Percentiles rank a stretch among this genome's conserved stretches.
Evolutionary conservation across 768 basidiomycete species (phyloP).

Genomic region (Lactarius indigo): DNA sequence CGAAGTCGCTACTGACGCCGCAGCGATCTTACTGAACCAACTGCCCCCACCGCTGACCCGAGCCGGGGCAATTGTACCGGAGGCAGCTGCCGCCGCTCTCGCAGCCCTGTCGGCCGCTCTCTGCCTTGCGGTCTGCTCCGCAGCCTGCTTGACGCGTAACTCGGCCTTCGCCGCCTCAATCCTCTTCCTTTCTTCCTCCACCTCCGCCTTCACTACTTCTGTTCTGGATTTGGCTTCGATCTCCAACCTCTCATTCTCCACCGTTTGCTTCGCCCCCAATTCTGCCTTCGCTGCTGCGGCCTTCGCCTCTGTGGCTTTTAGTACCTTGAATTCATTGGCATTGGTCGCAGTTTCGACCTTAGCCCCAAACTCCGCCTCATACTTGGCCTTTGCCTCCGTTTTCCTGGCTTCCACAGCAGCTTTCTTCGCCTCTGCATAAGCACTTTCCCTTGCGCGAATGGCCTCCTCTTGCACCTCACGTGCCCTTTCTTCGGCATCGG

Average conservation of each 20-base stretch:
- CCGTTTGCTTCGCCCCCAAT: not conserved
- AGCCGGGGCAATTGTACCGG: conserved; percentile 4
- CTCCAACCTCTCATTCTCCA: not conserved
- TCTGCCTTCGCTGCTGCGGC: not conserved
- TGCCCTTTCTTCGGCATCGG: too few species aligned
- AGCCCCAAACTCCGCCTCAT: not conserved
- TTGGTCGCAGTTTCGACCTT: not conserved
- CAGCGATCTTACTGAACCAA: not conserved
- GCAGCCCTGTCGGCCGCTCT: conserved; percentile 6
- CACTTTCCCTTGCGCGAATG: too few species aligned
- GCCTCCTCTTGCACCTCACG: too few species aligned
- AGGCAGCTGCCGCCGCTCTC: not conserved
- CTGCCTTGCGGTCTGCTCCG: not conserved
- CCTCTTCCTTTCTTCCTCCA: not conserved
- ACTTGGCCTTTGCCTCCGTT: not conserved
- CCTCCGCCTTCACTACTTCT: not conserved
- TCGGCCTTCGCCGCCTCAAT: not conserved
- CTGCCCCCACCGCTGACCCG: not conserved
- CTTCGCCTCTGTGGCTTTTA: not conserved
- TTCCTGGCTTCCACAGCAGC: not conserved
- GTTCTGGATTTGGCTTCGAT: not conserved
- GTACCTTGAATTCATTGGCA: not conserved
- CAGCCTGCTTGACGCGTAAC: not conserved
- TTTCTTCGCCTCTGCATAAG: too few species aligned
- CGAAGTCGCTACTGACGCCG: not conserved